Evolutionary conservation across 176 grass and related monocot species (phyloP), one percentile per base, ranked within the genome.

Genomic region (Chloris gayana): DNA sequence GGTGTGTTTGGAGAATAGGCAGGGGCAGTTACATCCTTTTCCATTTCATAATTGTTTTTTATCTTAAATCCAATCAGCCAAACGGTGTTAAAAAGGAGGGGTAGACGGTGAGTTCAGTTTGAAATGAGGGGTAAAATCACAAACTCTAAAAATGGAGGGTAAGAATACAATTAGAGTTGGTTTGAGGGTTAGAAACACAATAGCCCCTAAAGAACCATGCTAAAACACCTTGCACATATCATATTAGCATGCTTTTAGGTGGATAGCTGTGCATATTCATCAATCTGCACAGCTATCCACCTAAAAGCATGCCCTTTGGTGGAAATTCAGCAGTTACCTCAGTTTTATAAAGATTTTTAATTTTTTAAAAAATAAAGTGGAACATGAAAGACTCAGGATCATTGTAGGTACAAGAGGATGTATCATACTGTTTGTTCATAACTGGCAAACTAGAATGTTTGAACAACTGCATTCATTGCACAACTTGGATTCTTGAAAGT

Each of bases 241-340:
- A 47, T 14, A 69, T 69, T 18, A 25, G 33, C 7, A 81, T 30
- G 0, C n/a, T n/a, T n/a, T n/a, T n/a, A n/a, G n/a, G n/a, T n/a
- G n/a, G n/a, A n/a, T n/a, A n/a, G n/a, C n/a, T n/a, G n/a, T n/a
- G n/a, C n/a, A n/a, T n/a, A n/a, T n/a, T n/a, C n/a, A n/a, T n/a
- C n/a, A 29, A 29, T 53, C 1, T 6, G 31, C 63, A 70, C 9
- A 67, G 22, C 30, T 21, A 66, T 38, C 32, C 38, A 49, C 41
- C 76, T 58, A 78, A 72, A 39, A 6, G 67, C 29, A 79, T 73
- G n/a, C 5, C 37, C 1, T 72, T 72, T 14, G 27, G 34, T 30
- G 53, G 4, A 74, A 67, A 37, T 46, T 54, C 14, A 51, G 71
- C 22, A n/a, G n/a, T 38, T 19, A 9, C 35, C 18, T 70, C 1